A percentile compares a stretch with the other conserved stretches of the same genome.
phyloP scores from a whole-genome alignment of 805 yeast genomes.

The Candida nitratophila region DNA sequence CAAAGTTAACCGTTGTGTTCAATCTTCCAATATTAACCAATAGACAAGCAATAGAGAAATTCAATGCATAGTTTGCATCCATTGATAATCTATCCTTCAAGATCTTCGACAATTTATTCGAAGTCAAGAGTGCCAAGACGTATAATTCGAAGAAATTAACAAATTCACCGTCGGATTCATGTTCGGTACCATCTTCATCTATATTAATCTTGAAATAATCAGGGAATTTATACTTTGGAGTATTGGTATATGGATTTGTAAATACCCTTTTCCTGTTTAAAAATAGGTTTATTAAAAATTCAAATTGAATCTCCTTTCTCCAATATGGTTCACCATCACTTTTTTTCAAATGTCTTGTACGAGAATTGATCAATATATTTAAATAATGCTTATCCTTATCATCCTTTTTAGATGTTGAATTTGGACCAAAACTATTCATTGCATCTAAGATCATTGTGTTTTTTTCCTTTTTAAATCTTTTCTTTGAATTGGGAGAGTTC shows the following conservation, averaged over 20 bases:
- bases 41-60: constrained; percentile 43
- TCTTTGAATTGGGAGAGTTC: neutral
- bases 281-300: constrained; percentile 60
- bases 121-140: constrained; percentile 72
- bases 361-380: constrained; percentile 22
- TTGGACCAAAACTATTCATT: neutral
- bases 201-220: constrained; percentile 18
- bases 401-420: neutral
- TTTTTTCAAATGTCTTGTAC: constrained; percentile 65
- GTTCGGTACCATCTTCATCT: constrained; percentile 16
- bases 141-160: constrained; percentile 81
- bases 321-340: constrained; percentile 89
- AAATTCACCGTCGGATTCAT: constrained; percentile 29
- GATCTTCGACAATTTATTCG: constrained; percentile 76
- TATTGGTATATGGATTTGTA: constrained; percentile 46
- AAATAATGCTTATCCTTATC: constrained; percentile 19
- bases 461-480: neutral
- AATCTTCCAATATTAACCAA: constrained; percentile 88
- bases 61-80: constrained; percentile 28
- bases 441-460: neutral
- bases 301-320: constrained; percentile 82
- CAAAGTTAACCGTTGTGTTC: constrained; percentile 92
- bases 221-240: constrained; percentile 30
- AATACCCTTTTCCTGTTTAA: constrained; percentile 60
- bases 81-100: constrained; percentile 77